Evolutionary conservation across 2,329 filamentous ascomycete species (phyloP), one percentile per base, ranked within the genome.

Genomic region (Aspergillus clavatus): DNA sequence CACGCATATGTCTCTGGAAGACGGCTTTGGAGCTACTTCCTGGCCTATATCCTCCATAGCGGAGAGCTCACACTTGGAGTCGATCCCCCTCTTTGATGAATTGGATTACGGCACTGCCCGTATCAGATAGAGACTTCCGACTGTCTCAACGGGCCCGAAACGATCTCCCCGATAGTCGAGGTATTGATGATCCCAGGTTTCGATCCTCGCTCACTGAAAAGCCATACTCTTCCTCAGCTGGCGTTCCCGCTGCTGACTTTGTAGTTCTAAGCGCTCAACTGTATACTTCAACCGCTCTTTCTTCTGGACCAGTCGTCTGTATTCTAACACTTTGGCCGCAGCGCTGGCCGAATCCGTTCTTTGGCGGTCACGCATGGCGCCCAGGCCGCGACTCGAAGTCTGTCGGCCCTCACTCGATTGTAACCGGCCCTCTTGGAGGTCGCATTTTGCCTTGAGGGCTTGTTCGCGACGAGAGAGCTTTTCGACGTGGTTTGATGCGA

Each of bases 251-350:
- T 95, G 89, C 56, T 82, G 77, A n/a, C 88, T 86, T 71, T 95
- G 88, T 58, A 95, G 63, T 72, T 93, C 87, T 53, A 96, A 68
- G 49, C 89, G 78, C 63, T 93, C 88, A 14, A 95, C 87, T 22
- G 87, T 85, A 72, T 94, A 95, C 63, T 87, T 83, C 56, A 95
- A 70, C 40, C 88, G 81, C 67, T 95, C 89, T 68, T 88, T 91
- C 69, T 89, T 85, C 73, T 89, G 87, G 46, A 81, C 75, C 45
- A 93, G 68, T 52, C 86, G 83, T 57, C 81, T 82, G 49, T 88
- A 72, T 58, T 79, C 80, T 46, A 77, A 73, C 45, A 80, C 75
- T 60, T 79, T 70, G 41, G 67, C 67, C 27, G 66, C 59, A 16
- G 52, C 57, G 27, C 50, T 57, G 40, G 65, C 57, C 23, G 48